A percentile compares a stretch with the other conserved stretches of the same genome.
Evolutionary conservation across 345 rosid genomes (phyloP).

Genomic region (Aquilaria sinensis): DNA sequence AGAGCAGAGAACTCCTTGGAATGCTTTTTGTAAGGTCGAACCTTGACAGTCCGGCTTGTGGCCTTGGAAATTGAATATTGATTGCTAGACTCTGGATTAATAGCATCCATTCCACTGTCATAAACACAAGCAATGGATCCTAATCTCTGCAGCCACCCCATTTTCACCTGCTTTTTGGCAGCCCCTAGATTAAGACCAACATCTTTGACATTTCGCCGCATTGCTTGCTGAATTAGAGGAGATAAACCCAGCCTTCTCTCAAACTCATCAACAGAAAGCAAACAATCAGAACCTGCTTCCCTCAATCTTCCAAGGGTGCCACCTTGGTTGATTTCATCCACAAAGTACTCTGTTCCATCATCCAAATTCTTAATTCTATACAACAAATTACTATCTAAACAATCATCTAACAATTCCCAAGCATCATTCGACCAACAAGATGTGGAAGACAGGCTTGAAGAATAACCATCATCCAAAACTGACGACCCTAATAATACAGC

Average conservation of each 20-base stretch:
- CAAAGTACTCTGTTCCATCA: conserved; percentile 27
- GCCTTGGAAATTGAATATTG: conserved; percentile 3
- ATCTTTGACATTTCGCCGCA: conserved; percentile 17
- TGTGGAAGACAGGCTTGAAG: conserved; percentile 24
- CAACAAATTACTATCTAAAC: conserved; percentile 21
- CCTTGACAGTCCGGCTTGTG: conserved; percentile 19
- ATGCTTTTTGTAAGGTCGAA: conserved; percentile 21
- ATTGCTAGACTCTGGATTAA: conserved; percentile 13
- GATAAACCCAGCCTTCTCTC: conserved; percentile 28
- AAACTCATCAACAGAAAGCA: conserved; percentile 25
- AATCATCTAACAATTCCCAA: conserved; percentile 19
- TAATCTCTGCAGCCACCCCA: conserved; percentile 36
- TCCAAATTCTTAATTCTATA: conserved; percentile 28
- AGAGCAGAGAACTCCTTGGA: conserved; percentile 36
- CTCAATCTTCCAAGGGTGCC: conserved; percentile 18
- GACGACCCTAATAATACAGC: conserved; percentile 25
- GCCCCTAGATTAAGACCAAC: conserved; percentile 2
- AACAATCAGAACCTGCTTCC: conserved; percentile 21
- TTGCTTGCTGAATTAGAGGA: conserved; percentile 23
- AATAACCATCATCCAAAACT: conserved; percentile 15
- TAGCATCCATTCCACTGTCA: conserved; percentile 24
- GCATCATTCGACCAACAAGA: conserved; percentile 21
- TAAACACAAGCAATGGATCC: conserved; percentile 29
- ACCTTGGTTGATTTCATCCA: conserved; percentile 28
- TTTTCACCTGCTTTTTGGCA: conserved; percentile 17